These are phyloP conservation scores for Chaetomiaceae sp. DNA, from an alignment of 2,329 filamentous ascomycete genomes.

Conservation along the genomic window DNA sequence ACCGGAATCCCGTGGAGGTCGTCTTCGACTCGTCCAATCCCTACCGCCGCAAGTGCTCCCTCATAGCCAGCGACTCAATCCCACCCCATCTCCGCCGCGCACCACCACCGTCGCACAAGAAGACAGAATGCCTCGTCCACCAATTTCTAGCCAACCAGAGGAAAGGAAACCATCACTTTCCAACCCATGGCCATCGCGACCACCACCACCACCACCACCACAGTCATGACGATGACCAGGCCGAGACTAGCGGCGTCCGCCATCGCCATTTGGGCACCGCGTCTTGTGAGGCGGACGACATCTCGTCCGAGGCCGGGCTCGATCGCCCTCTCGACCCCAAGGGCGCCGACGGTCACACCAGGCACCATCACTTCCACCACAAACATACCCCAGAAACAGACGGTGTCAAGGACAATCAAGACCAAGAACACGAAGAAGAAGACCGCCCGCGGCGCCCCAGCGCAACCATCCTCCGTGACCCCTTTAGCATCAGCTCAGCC, in stretches of 20 bases:
- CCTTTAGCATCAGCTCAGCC: not conserved
- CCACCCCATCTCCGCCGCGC: slow-evolving; percentile 33
- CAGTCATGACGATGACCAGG: slow-evolving; percentile 1
- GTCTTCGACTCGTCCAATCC: slow-evolving; percentile 58
- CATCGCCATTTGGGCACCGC: slow-evolving; percentile 2
- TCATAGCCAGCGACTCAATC: slow-evolving; percentile 49
- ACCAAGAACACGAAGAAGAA: not conserved
- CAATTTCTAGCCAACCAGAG: slow-evolving; percentile 58
- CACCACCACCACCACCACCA: slow-evolving; percentile 24
- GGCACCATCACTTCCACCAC: not conserved
- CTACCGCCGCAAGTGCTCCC: slow-evolving; percentile 63
- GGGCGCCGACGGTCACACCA: not conserved
- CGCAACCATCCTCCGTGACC: not conserved
- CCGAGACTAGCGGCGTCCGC: slow-evolving; percentile 10
- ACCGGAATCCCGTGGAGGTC: slow-evolving; percentile 51
- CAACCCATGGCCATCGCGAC: slow-evolving; percentile 2
- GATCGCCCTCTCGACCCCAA: slow-evolving; percentile 16
- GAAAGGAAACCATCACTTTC: not conserved
- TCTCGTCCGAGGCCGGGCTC: slow-evolving; percentile 11
- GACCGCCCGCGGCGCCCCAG: not conserved
- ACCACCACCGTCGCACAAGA: not conserved
- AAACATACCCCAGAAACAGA: not conserved
- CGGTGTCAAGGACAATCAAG: not conserved
- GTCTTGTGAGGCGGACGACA: slow-evolving; percentile 12
- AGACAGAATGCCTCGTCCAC: slow-evolving; percentile 60